Conservation (phyloP, 495 filamentous ascomycete genomes). For the Filosporella fistucella region DNA sequence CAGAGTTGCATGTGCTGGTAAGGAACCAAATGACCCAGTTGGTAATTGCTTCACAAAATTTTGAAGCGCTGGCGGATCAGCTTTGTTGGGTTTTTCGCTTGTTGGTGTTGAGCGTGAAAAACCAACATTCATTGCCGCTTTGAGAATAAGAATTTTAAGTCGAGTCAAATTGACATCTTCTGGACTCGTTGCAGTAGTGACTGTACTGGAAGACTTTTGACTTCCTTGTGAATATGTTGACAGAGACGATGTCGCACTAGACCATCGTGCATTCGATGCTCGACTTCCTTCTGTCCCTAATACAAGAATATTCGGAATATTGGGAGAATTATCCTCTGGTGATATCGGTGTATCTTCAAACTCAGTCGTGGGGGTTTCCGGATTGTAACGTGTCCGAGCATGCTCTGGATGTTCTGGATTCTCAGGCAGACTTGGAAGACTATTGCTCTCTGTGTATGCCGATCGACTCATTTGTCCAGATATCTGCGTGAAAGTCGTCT, state of each 20-base stretch:
- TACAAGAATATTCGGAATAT: constrained; percentile 78
- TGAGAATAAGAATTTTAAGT: constrained; percentile 70
- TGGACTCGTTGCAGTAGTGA: constrained; percentile 56
- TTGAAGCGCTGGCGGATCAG: constrained; percentile 44
- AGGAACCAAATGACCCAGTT: constrained; percentile 68
- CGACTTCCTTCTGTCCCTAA: constrained; percentile 58
- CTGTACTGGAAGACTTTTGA: constrained; percentile 66
- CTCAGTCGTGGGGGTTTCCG: constrained; percentile 88
- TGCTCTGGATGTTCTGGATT: constrained; percentile 19
- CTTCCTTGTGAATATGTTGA: constrained; percentile 71
- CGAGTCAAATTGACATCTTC: constrained; percentile 73
- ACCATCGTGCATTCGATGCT: constrained; percentile 60
- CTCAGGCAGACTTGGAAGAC: constrained; percentile 20
- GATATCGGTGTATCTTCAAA: constrained; percentile 85
- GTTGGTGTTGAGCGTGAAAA: constrained; percentile 48
- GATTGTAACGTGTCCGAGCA: constrained; percentile 30
- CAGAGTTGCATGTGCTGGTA: constrained; percentile 62
- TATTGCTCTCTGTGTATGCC: constrained; percentile 12
- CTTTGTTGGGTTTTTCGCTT: constrained; percentile 24
- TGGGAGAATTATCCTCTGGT: constrained; percentile 62
- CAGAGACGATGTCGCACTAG: constrained; percentile 67
- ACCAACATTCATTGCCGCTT: constrained; percentile 76
- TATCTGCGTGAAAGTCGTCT: constrained; percentile 59
- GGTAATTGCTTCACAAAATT: constrained; percentile 73
- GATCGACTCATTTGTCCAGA: constrained; percentile 38